Base-by-base conservation (phyloP, 2,329 filamentous ascomycete species). In the Malbranchea zuffiana region DNA sequence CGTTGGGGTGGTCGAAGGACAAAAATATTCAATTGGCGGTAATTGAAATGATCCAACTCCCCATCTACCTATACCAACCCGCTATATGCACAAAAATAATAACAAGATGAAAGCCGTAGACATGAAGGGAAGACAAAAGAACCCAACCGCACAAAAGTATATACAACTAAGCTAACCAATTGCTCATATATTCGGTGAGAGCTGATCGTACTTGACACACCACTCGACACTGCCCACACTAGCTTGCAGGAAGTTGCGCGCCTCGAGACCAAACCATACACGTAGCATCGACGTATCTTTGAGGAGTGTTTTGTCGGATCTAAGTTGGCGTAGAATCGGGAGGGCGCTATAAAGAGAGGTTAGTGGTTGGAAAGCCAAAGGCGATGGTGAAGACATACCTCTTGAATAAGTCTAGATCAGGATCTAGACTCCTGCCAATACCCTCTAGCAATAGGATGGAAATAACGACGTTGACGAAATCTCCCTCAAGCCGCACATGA, bases 401-500 rank as follows among this genome's bases (percentile, higher is more conserved):
- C 52, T 78, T 77, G 46, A 98, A 80, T 8, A 98, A 67, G 61
- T 98, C 90, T 31, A 95, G 67, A 36, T 88, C 70, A 0, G 90
- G 88, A 56, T 96, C 80, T 11, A 98, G 63, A 41, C 71, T 84
- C 43, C 90, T 74, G 0, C 90, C 90, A 51, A 96, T 98, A 5
- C 90, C 90, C 57, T 98, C 90, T 1, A 98, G 69, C 2, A 98
- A 69, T 21, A 98, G 65, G 36, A 96, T 95, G 42, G 85, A 93
- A 41, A 98, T 80, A 19, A 98, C 88, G 3, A 98, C 90, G 54
- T 98, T 98, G 55, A 98, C 86, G 55, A 96, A 98, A 57, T 98
- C 90, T 6, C 90, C 90, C 60, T 98, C 90, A 34, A 98, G 72
- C 6, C 90, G 74, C 3, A 98, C 90, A 54, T 98, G 90, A 56